Percentiles rank a stretch among this genome's conserved stretches.
Evolutionary conservation across 2,329 filamentous ascomycete genomes (phyloP).

Genomic region (Daldinia sp.): DNA sequence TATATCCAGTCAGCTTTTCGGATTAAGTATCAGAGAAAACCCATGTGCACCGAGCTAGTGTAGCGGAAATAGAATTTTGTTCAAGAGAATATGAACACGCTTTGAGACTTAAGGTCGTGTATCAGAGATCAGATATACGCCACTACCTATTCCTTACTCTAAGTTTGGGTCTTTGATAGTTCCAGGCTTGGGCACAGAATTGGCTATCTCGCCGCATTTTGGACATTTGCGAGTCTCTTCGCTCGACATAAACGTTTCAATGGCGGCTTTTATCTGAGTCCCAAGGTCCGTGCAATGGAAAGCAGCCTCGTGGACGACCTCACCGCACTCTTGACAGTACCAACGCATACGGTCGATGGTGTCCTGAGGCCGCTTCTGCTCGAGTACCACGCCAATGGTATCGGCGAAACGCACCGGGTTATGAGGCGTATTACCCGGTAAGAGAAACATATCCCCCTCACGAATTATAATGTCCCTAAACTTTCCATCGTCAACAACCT

Average conservation of each 20-base stretch:
- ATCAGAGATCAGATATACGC: not conserved
- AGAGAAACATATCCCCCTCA: slow-evolving; percentile 93
- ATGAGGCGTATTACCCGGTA: slow-evolving; percentile 95
- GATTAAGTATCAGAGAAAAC: not conserved
- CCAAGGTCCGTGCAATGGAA: slow-evolving; percentile 93
- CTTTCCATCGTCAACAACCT: slow-evolving; percentile 79
- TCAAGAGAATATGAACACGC: too few relatives aligned
- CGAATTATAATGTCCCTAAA: slow-evolving; percentile 90
- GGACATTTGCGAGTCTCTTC: slow-evolving; percentile 79
- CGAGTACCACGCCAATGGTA: slow-evolving; percentile 93
- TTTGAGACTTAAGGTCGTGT: not conserved
- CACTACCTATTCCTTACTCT: slow-evolving; percentile 46
- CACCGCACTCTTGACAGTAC: slow-evolving; percentile 82
- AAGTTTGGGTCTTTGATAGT: slow-evolving; percentile 71
- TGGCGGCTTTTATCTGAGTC: slow-evolving; percentile 92
- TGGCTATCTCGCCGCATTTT: slow-evolving; percentile 80
- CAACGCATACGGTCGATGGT: slow-evolving; percentile 85
- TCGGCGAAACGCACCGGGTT: slow-evolving; percentile 94
- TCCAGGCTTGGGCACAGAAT: slow-evolving; percentile 73
- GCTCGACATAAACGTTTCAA: slow-evolving; percentile 78
- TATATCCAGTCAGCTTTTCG: not conserved
- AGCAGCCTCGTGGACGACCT: slow-evolving; percentile 83
- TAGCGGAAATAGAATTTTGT: not conserved
- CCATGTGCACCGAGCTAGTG: not conserved
- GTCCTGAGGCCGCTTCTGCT: slow-evolving; percentile 79